These are phyloP conservation scores for Aspergillus caelatus DNA, from an alignment of 2,329 filamentous ascomycete genomes.

Conservation along the genomic window DNA sequence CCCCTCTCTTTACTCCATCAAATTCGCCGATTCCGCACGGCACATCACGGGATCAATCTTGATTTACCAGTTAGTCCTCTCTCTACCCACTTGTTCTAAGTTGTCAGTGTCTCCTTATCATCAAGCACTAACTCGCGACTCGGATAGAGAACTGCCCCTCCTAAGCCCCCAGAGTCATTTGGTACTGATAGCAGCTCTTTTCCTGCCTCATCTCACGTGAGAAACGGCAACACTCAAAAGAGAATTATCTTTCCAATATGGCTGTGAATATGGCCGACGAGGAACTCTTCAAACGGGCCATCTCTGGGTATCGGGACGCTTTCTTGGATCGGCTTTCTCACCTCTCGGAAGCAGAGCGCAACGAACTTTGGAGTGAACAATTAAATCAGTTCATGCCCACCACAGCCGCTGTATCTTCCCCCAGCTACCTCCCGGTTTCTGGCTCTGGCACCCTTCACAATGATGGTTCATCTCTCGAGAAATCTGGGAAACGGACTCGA, in stretches of 20 bases:
- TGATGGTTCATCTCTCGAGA: conserved; percentile 29
- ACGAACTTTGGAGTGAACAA: conserved; percentile 44
- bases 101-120: conserved; percentile 8
- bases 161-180: conserved; percentile 14
- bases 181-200: conserved; percentile 37
- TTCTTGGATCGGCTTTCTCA: conserved; percentile 47
- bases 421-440: conserved; percentile 24
- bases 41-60: conserved; percentile 1
- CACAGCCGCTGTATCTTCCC: conserved; percentile 21
- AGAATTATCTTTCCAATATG: conserved; percentile 32
- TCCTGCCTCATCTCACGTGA: conserved; percentile 12
- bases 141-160: conserved; percentile 12
- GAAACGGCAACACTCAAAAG: conserved; percentile 17
- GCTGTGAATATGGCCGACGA: conserved; percentile 40
- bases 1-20: background rate
- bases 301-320: conserved; percentile 44
- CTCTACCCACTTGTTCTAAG: conserved; percentile 12
- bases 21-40: background rate
- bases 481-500: conserved; percentile 46
- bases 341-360: conserved; percentile 44
- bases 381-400: conserved; percentile 43
- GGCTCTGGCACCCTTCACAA: conserved; percentile 23
- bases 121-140: background rate
- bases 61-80: conserved; percentile 13
- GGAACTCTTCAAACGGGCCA: conserved; percentile 44